Evolutionary conservation across 1,284 basidiomycete genomes (phyloP).

Genomic region (Lignosus rhinocerotis): DNA sequence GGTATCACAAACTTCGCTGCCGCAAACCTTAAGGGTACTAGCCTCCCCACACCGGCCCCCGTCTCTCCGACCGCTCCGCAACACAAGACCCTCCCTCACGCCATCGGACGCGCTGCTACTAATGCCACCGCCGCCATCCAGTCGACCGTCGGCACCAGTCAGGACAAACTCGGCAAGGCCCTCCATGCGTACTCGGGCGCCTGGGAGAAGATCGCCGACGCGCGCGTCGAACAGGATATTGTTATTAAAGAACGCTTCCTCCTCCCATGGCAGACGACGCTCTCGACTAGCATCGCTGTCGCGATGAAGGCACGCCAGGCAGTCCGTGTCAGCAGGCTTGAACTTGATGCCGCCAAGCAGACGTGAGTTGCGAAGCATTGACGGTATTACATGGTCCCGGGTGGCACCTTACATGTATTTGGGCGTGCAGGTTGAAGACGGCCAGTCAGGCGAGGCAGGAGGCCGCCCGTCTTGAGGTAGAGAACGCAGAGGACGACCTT

Average conservation of each 20-base stretch:
- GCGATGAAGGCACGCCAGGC: slow-evolving; percentile 90
- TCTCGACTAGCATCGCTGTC: slow-evolving; percentile 79
- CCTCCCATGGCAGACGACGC: slow-evolving; percentile 88
- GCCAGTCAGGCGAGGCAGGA: slow-evolving; percentile 79
- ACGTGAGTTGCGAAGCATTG: slow-evolving; percentile 38
- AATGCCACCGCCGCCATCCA: slow-evolving; percentile 63
- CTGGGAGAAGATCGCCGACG: slow-evolving; percentile 88
- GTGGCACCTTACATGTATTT: neutral
- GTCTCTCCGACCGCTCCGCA: slow-evolving; percentile 53
- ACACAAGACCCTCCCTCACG: slow-evolving; percentile 96
- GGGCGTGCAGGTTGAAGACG: slow-evolving; percentile 65
- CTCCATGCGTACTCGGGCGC: slow-evolving; percentile 80
- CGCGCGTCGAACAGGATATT: slow-evolving; percentile 82
- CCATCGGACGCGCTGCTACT: slow-evolving; percentile 82
- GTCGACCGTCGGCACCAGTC: slow-evolving; percentile 42
- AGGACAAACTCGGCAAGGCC: slow-evolving; percentile 75
- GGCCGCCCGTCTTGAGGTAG: slow-evolving; percentile 86
- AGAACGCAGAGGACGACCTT: slow-evolving; percentile 94
- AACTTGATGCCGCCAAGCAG: slow-evolving; percentile 63
- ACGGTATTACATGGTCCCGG: neutral
- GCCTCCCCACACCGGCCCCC: slow-evolving; percentile 77
- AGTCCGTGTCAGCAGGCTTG: slow-evolving; percentile 78
- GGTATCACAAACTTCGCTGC: slow-evolving; percentile 87
- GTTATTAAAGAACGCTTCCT: slow-evolving; percentile 77
- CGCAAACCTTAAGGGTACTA: slow-evolving; percentile 87